A percentile compares a stretch with the other conserved stretches of the same genome.
phyloP scores from a whole-genome alignment of 352 stramenopile species.

The Phytophthora colocasiae region DNA sequence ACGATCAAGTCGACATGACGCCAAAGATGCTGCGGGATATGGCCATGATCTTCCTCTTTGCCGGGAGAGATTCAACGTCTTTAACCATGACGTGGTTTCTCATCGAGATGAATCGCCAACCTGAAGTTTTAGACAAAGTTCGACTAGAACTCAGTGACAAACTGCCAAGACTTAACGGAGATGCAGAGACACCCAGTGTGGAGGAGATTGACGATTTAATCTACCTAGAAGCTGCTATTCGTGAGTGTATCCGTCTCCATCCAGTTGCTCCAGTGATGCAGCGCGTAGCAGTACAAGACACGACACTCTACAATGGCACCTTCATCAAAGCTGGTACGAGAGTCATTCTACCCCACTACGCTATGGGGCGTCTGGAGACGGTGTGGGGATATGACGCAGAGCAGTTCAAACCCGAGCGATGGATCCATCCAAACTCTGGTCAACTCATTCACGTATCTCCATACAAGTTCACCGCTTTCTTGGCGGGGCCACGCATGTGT shows the following conservation, averaged over 20 bases:
- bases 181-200: constrained; percentile 27
- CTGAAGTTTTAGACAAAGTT: constrained; percentile 34
- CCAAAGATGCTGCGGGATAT: constrained; percentile 65
- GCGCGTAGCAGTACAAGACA: constrained; percentile 54
- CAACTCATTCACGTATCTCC: constrained; percentile 37
- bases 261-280: constrained; percentile 47
- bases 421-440: constrained; percentile 45
- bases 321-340: constrained; percentile 59
- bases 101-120: constrained; percentile 76
- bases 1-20: constrained; percentile 21
- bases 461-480: constrained; percentile 54
- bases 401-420: constrained; percentile 68
- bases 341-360: constrained; percentile 68
- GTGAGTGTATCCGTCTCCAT: constrained; percentile 57
- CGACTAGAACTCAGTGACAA: constrained; percentile 52
- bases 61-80: constrained; percentile 78
- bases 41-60: constrained; percentile 82
- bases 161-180: constrained; percentile 47
- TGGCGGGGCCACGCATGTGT: constrained; percentile 53
- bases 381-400: constrained; percentile 55
- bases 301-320: constrained; percentile 71
- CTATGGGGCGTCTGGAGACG: constrained; percentile 53
- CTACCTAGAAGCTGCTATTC: constrained; percentile 57
- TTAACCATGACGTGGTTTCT: constrained; percentile 80
- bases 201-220: constrained; percentile 46